A percentile compares a stretch with the other conserved stretches of the same genome.
Conservation (phyloP, 2,329 filamentous ascomycete genomes). For the Capronia epimyces region DNA sequence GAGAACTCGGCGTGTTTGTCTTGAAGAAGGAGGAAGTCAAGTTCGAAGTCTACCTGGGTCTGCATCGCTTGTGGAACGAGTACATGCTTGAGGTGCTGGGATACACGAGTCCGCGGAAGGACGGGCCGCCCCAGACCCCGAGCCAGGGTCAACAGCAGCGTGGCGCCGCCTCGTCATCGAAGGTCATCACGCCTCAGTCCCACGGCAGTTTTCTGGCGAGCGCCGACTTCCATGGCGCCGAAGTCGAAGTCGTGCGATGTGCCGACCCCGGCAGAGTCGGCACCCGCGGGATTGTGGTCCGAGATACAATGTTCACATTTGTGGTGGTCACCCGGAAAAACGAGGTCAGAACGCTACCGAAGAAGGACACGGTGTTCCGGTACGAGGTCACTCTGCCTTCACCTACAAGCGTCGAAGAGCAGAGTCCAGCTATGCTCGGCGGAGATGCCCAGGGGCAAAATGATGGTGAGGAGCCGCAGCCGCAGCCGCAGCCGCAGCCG, state of each 20-base stretch:
- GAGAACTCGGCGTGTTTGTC: constrained; percentile 65
- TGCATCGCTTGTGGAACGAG: constrained; percentile 73
- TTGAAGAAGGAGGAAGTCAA: constrained; percentile 63
- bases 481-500: neutral
- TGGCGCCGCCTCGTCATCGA: constrained; percentile 34
- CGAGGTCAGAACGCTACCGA: constrained; percentile 59
- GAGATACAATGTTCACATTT: constrained; percentile 81
- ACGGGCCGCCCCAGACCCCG: too few relatives aligned
- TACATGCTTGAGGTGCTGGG: constrained; percentile 79
- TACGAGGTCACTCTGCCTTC: constrained; percentile 59
- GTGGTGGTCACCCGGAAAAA: constrained; percentile 71
- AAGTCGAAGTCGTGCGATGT: constrained; percentile 75
- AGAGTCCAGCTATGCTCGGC: too few relatives aligned
- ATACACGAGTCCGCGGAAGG: constrained; percentile 39
- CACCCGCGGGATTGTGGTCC: constrained; percentile 76
- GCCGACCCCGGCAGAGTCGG: constrained; percentile 77
- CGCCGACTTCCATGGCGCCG: constrained; percentile 86
- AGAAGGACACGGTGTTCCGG: constrained; percentile 81
- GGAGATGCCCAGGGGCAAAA: constrained; percentile 26
- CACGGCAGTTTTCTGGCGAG: constrained; percentile 62
- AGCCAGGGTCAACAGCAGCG: constrained; percentile 28
- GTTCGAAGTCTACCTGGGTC: constrained; percentile 69
- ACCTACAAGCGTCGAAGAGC: too few relatives aligned
- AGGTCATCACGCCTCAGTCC: constrained; percentile 46
- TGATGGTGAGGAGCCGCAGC: neutral